Evolutionary conservation across 208 protist genomes (phyloP), one percentile per base, ranked within the genome.

Genomic region (Wallacemonas sp.): DNA sequence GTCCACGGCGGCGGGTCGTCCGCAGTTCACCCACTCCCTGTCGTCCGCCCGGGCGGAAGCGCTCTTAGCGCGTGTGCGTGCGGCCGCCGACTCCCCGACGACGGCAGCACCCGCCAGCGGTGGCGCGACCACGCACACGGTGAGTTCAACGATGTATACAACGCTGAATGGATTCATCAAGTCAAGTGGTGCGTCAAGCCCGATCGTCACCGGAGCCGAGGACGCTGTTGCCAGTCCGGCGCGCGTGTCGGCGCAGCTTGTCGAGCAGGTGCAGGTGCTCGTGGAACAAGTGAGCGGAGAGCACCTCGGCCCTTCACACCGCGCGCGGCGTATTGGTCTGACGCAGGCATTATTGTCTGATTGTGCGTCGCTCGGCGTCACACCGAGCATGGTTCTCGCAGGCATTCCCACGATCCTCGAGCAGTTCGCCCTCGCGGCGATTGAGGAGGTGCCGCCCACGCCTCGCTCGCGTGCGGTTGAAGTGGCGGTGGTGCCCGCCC

Each of bases 341-440:
- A 68, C 88, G 33, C 46, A 78, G 24, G 87, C 86, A 45, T 57
- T 87, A 15, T 72, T 90, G 24, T 59, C 70, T 13, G 74, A 75
- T 21, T 81, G 88, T 60, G 75, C 80, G 19, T 71, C 71, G 6
- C 61, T 68, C 24, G 87, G 87, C 36, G 76, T 90, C 52, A 93
- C 87, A 0, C 78, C 81, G 32, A 34, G 66, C n/a, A 84, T 83
- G 76, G 71, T 93, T 9, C 45, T 83, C n/a, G 52, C 71, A 1
- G 87, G 87, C 8, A 22, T 93, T n/a, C 68, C 78, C 0, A 39
- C 32, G 12, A 57, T 57, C 12, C 50, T 57, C 2, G 55, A 33
- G 24, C 46, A 65, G 15, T 39, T 58, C 17, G 13, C 22, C 1
- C 36, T n/a, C 30, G 24, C 8, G 36, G 30, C 44, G 19, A 36